phyloP scores from a whole-genome alignment of 2,329 filamentous ascomycete species.

The Pezizomycotina sp. region DNA sequence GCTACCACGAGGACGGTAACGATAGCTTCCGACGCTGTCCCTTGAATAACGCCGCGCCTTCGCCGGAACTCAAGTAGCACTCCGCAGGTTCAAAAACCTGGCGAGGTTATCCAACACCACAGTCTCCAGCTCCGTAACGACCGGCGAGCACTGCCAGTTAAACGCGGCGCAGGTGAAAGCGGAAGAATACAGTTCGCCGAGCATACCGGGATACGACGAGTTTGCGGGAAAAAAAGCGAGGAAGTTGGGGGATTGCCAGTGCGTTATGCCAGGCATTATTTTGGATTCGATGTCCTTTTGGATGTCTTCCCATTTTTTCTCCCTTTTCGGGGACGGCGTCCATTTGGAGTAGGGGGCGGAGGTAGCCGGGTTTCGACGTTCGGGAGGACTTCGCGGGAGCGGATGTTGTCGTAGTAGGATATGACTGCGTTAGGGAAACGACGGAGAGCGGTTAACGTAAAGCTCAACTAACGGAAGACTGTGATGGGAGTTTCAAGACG shows the following conservation, averaged over 20 bases:
- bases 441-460: neutral
- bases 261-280: conserved; percentile 82
- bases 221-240: conserved; percentile 88
- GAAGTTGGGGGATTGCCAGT: conserved; percentile 87
- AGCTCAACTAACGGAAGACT: too few species aligned
- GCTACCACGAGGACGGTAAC: conserved; percentile 78
- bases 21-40: conserved; percentile 73
- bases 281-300: conserved; percentile 67
- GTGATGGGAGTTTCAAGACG: too few species aligned
- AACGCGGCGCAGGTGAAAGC: conserved; percentile 83
- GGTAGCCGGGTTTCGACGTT: conserved; percentile 70
- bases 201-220: conserved; percentile 65
- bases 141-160: conserved; percentile 92
- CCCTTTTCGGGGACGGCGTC: conserved; percentile 47
- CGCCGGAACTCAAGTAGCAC: conserved; percentile 55
- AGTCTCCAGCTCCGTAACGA: conserved; percentile 83
- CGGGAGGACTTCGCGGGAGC: conserved; percentile 54
- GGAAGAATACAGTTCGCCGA: conserved; percentile 82
- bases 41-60: conserved; percentile 89
- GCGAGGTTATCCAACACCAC: conserved; percentile 86
- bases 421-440: conserved; percentile 50
- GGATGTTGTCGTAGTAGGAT: conserved; percentile 63
- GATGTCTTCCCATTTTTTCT: conserved; percentile 61
- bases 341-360: conserved; percentile 58
- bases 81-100: conserved; percentile 52